phyloP scores from a whole-genome alignment of 1,284 basidiomycete genomes.

The Phenoliferia sp. region DNA sequence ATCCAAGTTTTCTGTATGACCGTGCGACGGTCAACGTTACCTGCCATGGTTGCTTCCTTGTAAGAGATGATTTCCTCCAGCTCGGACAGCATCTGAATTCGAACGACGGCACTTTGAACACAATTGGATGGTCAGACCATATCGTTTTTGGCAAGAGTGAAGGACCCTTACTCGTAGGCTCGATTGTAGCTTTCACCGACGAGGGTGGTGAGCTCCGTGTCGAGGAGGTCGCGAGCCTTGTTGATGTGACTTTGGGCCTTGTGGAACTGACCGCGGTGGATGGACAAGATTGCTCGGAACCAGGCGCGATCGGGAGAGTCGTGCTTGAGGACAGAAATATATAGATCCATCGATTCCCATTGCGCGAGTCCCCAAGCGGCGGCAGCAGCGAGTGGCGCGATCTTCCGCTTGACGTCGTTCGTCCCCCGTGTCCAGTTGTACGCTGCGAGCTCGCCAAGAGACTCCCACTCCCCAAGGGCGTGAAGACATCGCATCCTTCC shows the following conservation, averaged over 20 bases:
- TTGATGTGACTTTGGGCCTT: constrained; percentile 87
- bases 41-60: constrained; percentile 70
- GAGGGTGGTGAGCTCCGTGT: constrained; percentile 85
- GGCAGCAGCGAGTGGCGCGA: constrained; percentile 93
- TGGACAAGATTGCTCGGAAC: constrained; percentile 90
- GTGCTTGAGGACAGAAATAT: constrained; percentile 86
- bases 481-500: constrained; percentile 95
- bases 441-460: constrained; percentile 78
- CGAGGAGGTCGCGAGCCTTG: constrained; percentile 88
- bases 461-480: constrained; percentile 97
- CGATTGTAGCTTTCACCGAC: constrained; percentile 94
- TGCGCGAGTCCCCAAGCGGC: constrained; percentile 95
- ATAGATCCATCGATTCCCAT: constrained; percentile 98
- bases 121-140: neutral
- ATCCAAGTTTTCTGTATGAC: constrained; percentile 87
- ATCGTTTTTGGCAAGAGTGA: neutral
- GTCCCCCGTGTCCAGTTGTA: constrained; percentile 78
- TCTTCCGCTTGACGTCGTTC: constrained; percentile 79
- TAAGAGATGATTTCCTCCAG: constrained; percentile 96
- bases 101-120: constrained; percentile 73
- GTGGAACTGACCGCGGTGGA: constrained; percentile 92
- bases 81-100: constrained; percentile 98
- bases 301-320: constrained; percentile 94
- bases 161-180: constrained; percentile 76
- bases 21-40: constrained; percentile 85